phyloP scores from a whole-genome alignment of 2,329 filamentous ascomycete genomes.

The Phialemonium atrogriseum region DNA sequence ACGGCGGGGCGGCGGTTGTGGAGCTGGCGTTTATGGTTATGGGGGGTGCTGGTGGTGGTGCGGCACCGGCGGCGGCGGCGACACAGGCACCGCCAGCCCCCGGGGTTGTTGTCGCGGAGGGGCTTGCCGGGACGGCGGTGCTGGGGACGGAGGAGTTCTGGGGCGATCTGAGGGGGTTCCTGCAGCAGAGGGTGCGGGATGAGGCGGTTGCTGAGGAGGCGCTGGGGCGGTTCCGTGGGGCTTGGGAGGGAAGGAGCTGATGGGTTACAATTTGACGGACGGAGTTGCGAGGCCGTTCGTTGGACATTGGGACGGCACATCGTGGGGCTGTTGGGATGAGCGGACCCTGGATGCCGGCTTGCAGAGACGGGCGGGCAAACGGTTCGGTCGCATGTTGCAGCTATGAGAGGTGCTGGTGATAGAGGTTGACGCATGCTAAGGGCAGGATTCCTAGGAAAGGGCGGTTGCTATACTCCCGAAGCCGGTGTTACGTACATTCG shows the following conservation, averaged over 20 bases:
- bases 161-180: constrained; percentile 72
- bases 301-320: no score
- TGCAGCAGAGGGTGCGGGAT: constrained; percentile 72
- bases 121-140: constrained; percentile 48
- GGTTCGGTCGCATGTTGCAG: no score
- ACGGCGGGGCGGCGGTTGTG: constrained; percentile 43
- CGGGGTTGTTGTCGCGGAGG: constrained; percentile 37
- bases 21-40: constrained; percentile 88
- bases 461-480: no score
- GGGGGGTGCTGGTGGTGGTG: constrained; percentile 51
- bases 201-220: constrained; percentile 56
- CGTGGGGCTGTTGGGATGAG: no score
- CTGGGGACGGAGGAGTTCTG: constrained; percentile 72
- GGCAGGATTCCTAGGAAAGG: no score
- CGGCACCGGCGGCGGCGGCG: constrained; percentile 21
- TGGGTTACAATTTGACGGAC: no score
- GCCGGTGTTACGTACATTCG: no score
- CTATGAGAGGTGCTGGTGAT: no score
- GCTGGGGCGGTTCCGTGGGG: constrained; percentile 58
- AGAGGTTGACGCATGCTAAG: no score
- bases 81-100: constrained; percentile 26
- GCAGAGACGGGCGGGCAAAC: no score
- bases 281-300: no score
- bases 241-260: constrained; percentile 54
- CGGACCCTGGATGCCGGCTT: no score